These are phyloP conservation scores for Penicillium bovifimosum DNA, from an alignment of 495 filamentous ascomycete genomes.

Conservation along the genomic window DNA sequence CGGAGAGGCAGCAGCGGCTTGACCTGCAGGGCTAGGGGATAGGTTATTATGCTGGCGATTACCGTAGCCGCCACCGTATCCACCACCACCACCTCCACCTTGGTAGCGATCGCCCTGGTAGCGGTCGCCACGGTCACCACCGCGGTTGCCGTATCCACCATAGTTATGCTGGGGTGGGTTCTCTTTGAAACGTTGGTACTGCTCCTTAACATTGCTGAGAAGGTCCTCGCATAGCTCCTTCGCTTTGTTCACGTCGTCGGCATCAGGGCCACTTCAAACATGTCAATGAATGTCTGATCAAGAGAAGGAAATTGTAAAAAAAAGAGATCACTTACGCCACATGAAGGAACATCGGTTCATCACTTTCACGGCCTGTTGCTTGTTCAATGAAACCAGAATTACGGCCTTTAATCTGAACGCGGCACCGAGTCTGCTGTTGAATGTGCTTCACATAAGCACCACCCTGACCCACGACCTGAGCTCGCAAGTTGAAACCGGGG, in stretches of 20 bases:
- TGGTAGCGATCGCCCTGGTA: conserved; percentile 26
- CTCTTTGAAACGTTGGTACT: conserved; percentile 86
- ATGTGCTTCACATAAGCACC: conserved; percentile 97
- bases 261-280: conserved; percentile 68
- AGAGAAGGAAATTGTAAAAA: neutral
- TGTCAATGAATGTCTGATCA: conserved; percentile 25
- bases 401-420: conserved; percentile 95
- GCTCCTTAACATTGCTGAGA: conserved; percentile 70
- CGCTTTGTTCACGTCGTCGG: conserved; percentile 76
- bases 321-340: conserved; percentile 62
- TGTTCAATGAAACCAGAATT: conserved; percentile 93
- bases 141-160: conserved; percentile 47
- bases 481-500: conserved; percentile 92
- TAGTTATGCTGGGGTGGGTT: conserved; percentile 67
- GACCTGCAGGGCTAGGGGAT: conserved; percentile 33
- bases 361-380: conserved; percentile 76
- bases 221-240: conserved; percentile 86
- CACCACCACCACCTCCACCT: conserved; percentile 23
- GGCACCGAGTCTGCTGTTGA: conserved; percentile 86
- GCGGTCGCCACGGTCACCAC: conserved; percentile 23
- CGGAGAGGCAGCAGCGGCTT: conserved; percentile 27
- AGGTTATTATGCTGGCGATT: conserved; percentile 31
- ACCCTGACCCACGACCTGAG: conserved; percentile 89
- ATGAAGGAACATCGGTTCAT: conserved; percentile 92
- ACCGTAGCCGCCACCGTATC: conserved; percentile 33